Conservation (phyloP, 306 rosid species). For the Dicorynia guianensis region DNA sequence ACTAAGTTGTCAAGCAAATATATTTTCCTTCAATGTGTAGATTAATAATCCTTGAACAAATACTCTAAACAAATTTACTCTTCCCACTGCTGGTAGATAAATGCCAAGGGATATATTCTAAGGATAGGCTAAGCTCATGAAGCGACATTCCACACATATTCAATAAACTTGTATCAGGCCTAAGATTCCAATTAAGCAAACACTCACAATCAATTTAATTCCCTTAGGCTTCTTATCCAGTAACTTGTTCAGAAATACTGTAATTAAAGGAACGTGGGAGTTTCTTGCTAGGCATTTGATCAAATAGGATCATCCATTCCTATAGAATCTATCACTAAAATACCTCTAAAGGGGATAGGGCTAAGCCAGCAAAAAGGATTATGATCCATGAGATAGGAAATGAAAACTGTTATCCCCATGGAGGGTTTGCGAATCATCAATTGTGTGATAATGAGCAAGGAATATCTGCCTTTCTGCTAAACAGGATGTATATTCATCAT, state of each 20-base stretch:
- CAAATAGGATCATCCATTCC: constrained; percentile 9
- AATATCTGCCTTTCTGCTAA: no score
- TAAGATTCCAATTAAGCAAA: constrained; percentile 23
- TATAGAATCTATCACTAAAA: constrained; percentile 9
- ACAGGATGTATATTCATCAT: no score
- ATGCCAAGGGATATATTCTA: not conserved
- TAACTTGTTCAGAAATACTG: not conserved
- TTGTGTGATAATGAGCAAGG: no score
- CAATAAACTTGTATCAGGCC: constrained; percentile 16
- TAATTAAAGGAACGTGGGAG: constrained; percentile 25
- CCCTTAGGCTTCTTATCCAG: no score
- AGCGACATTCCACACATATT: not conserved
- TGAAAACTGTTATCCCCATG: no score
- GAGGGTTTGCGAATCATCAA: no score
- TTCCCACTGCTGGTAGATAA: not conserved
- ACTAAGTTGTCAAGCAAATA: constrained; percentile 12
- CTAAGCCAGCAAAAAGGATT: no score
- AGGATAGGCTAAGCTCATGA: not conserved
- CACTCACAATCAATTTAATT: no score
- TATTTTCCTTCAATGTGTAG: constrained; percentile 1
- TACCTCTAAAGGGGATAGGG: no score
- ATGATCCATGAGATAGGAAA: no score
- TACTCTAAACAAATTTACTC: constrained; percentile 17
- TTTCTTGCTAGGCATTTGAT: constrained; percentile 21
- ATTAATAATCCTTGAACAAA: not conserved